Base-by-base conservation (phyloP, 2,329 filamentous ascomycete species). In the Berkeleyomyces basicola region DNA sequence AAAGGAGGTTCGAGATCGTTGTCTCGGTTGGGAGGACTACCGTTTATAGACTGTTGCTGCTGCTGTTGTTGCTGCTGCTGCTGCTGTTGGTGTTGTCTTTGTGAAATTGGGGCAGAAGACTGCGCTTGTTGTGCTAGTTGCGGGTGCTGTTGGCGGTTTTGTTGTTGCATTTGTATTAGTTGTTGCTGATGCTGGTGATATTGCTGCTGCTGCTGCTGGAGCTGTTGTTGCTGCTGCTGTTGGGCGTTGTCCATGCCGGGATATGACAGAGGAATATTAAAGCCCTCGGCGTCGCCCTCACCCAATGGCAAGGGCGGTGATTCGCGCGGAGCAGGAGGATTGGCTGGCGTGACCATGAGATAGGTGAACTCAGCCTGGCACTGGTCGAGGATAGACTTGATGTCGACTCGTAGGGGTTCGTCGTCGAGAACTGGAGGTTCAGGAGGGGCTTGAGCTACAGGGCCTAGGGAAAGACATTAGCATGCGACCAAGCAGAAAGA, bases 361-460 rank as follows among this genome's bases (percentile, higher is more conserved):
- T 86, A 86, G 66, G 82, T 83, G 65, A 86, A 84, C 69, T 86
- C 82, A 67, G 79, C 78, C 70, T 84, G 78, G 71, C 82, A 83
- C 69, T 83, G 81, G 66, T 85, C 83, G 66, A 85, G 75, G 69
- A 85, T 85, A 9, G 74, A 74, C 71, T 82, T 82, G 58, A 85
- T 74, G 63, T 82, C 79, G 62, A 76, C 74, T 58, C 79, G 75
- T 59, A 79, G 75, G 16, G 72, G 70, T 65, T 79, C 80, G 67
- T 78, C 81, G 65, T 81, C 78, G 62, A 73, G 70, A 7, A 16
- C 55, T n/a, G 55, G 47, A 65, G 71, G 74, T 49, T 78, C 78
- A 10, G 58, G 60, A 76, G 16, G 59, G 42, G 23, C 53, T 60
- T 36, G 14, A 53, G 33, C 23, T 11, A 36, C 16, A 58, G 67